A percentile compares a stretch with the other conserved stretches of the same genome.
phyloP scores from a whole-genome alignment of 1,139 yeast species.

The Candida freyschussii region DNA sequence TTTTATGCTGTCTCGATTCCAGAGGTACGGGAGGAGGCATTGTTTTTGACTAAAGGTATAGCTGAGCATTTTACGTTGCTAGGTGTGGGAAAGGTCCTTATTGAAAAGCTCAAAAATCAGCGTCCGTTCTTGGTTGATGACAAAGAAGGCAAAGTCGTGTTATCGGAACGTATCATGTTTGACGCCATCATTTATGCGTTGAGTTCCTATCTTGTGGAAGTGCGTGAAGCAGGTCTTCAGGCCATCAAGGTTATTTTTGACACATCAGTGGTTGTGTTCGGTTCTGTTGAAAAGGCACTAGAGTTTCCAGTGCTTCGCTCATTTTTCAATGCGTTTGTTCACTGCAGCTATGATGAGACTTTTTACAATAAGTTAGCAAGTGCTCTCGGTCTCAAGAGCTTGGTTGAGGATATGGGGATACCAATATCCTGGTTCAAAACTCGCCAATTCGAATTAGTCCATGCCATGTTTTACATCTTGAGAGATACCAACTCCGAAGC shows the following conservation, averaged over 20 bases:
- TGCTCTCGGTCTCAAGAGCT: constrained; percentile 69
- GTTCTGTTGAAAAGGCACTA: constrained; percentile 58
- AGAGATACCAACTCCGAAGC: constrained; percentile 90
- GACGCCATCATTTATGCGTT: constrained; percentile 77
- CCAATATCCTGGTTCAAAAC: constrained; percentile 70
- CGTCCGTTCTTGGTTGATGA: constrained; percentile 72
- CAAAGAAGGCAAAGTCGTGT: constrained; percentile 68
- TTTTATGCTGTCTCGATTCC: constrained; percentile 74
- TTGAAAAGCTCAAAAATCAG: constrained; percentile 65
- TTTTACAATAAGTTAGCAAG: constrained; percentile 89
- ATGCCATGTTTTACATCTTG: constrained; percentile 83
- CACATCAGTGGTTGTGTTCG: constrained; percentile 64
- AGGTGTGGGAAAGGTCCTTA: constrained; percentile 68
- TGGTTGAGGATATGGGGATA: constrained; percentile 63
- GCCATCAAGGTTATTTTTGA: constrained; percentile 60
- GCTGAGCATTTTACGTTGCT: constrained; percentile 77
- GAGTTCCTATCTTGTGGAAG: constrained; percentile 69
- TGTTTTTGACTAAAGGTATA: constrained; percentile 53
- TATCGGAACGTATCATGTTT: constrained; percentile 67
- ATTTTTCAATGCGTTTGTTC: constrained; percentile 78
- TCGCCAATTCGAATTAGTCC: constrained; percentile 77
- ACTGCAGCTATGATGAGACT: constrained; percentile 85
- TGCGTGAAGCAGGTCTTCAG: constrained; percentile 65
- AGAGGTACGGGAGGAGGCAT: constrained; percentile 69
- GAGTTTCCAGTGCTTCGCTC: constrained; percentile 72